A percentile compares a stretch with the other conserved stretches of the same genome.
These are phyloP conservation scores for Diaporthe nobilis DNA, from an alignment of 2,329 filamentous ascomycete genomes.

Conservation along the genomic window DNA sequence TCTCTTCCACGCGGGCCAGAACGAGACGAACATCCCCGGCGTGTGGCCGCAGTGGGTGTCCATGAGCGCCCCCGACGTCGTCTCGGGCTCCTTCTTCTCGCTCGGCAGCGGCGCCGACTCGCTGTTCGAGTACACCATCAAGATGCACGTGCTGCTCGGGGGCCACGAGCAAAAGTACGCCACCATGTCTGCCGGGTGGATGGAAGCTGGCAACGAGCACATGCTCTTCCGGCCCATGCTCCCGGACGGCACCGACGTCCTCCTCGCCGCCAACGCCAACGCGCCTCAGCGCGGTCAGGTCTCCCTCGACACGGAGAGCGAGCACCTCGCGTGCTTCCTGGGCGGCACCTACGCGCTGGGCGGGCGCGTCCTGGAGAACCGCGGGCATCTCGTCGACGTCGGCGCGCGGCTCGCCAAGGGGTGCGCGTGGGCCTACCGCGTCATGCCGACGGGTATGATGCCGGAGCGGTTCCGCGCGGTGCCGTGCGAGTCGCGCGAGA, in stretches of 20 bases:
- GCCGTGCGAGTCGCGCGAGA: slow-evolving; percentile 53
- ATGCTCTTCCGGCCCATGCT: slow-evolving; percentile 77
- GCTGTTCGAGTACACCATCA: slow-evolving; percentile 65
- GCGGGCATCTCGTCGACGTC: slow-evolving; percentile 64
- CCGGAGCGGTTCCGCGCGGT: slow-evolving; percentile 68
- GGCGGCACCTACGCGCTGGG: slow-evolving; percentile 80
- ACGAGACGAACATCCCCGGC: slow-evolving; percentile 76
- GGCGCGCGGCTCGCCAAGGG: slow-evolving; percentile 72
- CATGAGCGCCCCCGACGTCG: slow-evolving; percentile 64
- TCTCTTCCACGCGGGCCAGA: slow-evolving; percentile 75
- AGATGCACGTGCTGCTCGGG: slow-evolving; percentile 68
- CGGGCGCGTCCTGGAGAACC: slow-evolving; percentile 70
- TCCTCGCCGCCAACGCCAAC: slow-evolving; percentile 67
- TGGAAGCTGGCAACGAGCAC: slow-evolving; percentile 70
- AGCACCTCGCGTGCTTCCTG: slow-evolving; percentile 79
- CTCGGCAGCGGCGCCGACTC: slow-evolving; percentile 56
- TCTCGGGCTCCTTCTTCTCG: slow-evolving; percentile 50
- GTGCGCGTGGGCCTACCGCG: slow-evolving; percentile 74
- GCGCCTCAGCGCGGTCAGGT: slow-evolving; percentile 47
- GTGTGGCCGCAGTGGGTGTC: slow-evolving; percentile 80
- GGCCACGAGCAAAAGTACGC: slow-evolving; percentile 71
- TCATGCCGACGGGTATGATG: slow-evolving; percentile 71
- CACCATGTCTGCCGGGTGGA: slow-evolving; percentile 73
- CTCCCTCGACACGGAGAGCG: slow-evolving; percentile 51
- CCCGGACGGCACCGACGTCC: slow-evolving; percentile 68